Evolutionary conservation across 1,139 yeast genomes (phyloP).

Genomic region (Kodamaea sp.): DNA sequence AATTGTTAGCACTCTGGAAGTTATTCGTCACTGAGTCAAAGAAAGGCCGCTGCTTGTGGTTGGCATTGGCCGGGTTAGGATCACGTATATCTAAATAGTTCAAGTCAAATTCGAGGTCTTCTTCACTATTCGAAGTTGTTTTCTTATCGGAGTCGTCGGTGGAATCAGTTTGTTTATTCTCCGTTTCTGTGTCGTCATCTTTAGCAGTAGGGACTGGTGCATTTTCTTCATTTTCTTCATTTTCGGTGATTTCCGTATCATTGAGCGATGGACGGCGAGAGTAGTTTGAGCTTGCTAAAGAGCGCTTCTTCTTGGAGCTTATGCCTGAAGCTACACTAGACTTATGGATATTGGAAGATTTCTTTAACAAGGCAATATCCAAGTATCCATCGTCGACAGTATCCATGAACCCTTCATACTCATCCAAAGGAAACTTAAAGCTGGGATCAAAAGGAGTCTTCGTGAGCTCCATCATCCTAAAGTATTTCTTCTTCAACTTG

Average conservation of each 20-base stretch:
- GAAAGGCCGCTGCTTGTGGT: conserved; percentile 22
- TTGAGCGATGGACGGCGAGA: conserved; percentile 5
- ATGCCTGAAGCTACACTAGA: conserved; percentile 17
- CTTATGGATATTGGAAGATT: conserved; percentile 32
- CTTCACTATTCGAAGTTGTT: conserved; percentile 24
- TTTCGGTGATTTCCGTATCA: conserved; percentile 6
- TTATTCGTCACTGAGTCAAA: conserved; percentile 2
- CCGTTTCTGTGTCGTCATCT: background rate
- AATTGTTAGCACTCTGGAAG: conserved; percentile 9
- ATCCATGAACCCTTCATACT: conserved; percentile 46
- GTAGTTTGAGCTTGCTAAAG: conserved; percentile 7
- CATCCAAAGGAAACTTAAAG: conserved; percentile 44
- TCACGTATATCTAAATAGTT: conserved; percentile 33
- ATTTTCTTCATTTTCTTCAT: conserved; percentile 1
- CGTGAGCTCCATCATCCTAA: conserved; percentile 26
- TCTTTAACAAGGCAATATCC: conserved; percentile 55
- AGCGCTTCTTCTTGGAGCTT: conserved; percentile 19
- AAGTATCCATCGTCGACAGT: conserved; percentile 64
- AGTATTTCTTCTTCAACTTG: conserved; percentile 32
- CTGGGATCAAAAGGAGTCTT: conserved; percentile 24
- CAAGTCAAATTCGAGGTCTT: conserved; percentile 26
- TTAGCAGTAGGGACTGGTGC: background rate
- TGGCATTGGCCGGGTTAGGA: conserved; percentile 35
- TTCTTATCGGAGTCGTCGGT: conserved; percentile 23
- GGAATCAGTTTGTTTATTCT: conserved; percentile 7